These are phyloP conservation scores for Coemansia sp. DNA, from an alignment of 192 early-diverging fungal species.

Conservation along the genomic window DNA sequence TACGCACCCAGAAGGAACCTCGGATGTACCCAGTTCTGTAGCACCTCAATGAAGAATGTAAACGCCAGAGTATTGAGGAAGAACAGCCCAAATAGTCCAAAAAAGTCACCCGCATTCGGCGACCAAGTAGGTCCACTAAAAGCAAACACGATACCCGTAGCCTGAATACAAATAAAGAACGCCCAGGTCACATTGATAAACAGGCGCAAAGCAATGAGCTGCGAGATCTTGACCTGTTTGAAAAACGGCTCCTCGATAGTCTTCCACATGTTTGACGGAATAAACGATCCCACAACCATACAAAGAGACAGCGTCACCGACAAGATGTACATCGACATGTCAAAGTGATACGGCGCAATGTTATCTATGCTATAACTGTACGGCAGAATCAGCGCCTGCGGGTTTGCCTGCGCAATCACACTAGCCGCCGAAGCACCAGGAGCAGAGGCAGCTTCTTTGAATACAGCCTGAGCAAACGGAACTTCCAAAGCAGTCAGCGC, in stretches of 20 bases:
- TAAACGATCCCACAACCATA: slow-evolving; percentile 44
- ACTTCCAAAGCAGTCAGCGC: slow-evolving; percentile 23
- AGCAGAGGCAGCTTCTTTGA: not conserved
- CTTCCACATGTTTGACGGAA: slow-evolving; percentile 54
- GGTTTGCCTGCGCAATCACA: slow-evolving; percentile 22
- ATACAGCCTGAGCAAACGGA: slow-evolving; percentile 21
- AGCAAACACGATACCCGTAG: slow-evolving; percentile 30
- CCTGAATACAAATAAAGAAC: slow-evolving; percentile 24
- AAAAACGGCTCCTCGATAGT: slow-evolving; percentile 46
- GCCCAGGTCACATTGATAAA: slow-evolving; percentile 36
- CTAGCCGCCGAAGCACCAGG: slow-evolving; percentile 4
- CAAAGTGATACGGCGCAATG: slow-evolving; percentile 45
- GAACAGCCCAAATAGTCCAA: slow-evolving; percentile 36
- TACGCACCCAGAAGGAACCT: slow-evolving; percentile 37
- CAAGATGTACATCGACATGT: slow-evolving; percentile 44
- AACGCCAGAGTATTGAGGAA: slow-evolving; percentile 37
- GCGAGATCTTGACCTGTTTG: slow-evolving; percentile 26
- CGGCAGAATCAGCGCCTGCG: slow-evolving; percentile 30
- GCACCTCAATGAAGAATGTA: slow-evolving; percentile 46
- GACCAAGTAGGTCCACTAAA: slow-evolving; percentile 42
- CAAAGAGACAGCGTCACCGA: slow-evolving; percentile 41
- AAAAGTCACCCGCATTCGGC: slow-evolving; percentile 31
- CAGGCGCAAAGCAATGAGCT: slow-evolving; percentile 26
- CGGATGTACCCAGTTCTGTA: slow-evolving; percentile 49
- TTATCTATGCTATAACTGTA: slow-evolving; percentile 38